Evolutionary conservation across 2,329 filamentous ascomycete species (phyloP).

Genomic region (Fusarium multiceps): DNA sequence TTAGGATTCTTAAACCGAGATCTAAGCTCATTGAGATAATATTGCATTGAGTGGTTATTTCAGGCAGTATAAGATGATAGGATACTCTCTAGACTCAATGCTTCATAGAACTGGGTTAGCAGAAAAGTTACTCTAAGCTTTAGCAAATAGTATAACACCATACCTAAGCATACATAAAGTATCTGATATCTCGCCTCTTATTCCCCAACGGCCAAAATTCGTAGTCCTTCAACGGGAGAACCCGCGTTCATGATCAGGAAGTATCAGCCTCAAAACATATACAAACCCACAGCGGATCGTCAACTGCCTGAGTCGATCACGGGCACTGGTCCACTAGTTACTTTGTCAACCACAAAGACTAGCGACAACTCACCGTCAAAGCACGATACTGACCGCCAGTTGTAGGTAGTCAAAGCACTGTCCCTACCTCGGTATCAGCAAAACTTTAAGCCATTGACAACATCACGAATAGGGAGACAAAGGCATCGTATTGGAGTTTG

Average conservation of each 20-base stretch:
- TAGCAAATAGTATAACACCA: not conserved
- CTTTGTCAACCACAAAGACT: not conserved
- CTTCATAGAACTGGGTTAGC: not conserved
- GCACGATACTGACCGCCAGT: constrained; percentile 1
- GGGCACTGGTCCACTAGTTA: not conserved
- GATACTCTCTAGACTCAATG: not conserved
- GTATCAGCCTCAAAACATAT: not conserved
- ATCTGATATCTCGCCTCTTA: not conserved
- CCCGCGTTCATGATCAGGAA: not conserved
- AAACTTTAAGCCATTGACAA: not conserved
- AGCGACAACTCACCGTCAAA: not conserved
- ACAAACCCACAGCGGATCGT: not conserved
- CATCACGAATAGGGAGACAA: not conserved
- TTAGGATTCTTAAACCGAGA: not conserved
- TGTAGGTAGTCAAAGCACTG: not conserved
- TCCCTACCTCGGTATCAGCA: not conserved
- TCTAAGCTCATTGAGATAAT: not conserved
- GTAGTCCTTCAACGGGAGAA: too few species aligned
- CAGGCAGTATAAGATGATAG: not conserved
- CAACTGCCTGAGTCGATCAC: not conserved
- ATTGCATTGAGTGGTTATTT: not conserved
- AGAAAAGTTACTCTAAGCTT: not conserved
- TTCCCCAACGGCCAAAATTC: not conserved
- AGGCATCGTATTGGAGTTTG: not conserved
- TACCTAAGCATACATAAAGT: not conserved